Evolutionary conservation across 192 early-diverging fungal species (phyloP), one percentile per base, ranked within the genome.

Genomic region (Umbelopsis vinacea): DNA sequence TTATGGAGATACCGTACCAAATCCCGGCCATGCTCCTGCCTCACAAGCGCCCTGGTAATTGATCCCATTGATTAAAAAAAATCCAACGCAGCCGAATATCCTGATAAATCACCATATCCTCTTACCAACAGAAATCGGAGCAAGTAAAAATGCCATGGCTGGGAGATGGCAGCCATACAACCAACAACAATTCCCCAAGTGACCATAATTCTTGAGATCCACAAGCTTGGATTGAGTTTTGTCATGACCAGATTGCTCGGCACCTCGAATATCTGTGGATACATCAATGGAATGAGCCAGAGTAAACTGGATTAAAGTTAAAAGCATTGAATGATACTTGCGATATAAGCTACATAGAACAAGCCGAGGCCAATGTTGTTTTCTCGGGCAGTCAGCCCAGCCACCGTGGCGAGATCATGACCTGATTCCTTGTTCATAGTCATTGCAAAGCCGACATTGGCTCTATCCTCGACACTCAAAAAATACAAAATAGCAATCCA

Each of bases 191-290:
- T 78, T 46, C 76, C 73, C 76, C 76, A 78, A 22, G 68, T 78
- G 23, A 78, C 73, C 76, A 78, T 78, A 45, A 78, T 78, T 40
- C 76, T 67, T 4, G 76, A 72, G 35, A 78, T 78, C 76, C 76
- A 78, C 40, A 66, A 67, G 9, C 72, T 72, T 19, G 76, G 76
- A 23, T 78, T 78, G 6, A 78, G 69, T 24, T 54, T 54, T 24
- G 76, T 69, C 76, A 78, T 78, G 47, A 78, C 70, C 38, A 78
- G 48, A 47, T 78, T 78, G 24, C 72, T 74, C 48, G 76, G 76
- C 0, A 78, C 72, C 67, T 78, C 76, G 70, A 78, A 78, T 40
- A 76, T 47, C 75, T 76, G 22, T 15, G 5, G 29, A 19, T 21
- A 38, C 14, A 19, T 22, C 0, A 50, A 26, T 10, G 40, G 40